These are phyloP conservation scores for Globisporangium canariense DNA, from an alignment of 352 stramenopile species.

Conservation along the genomic window DNA sequence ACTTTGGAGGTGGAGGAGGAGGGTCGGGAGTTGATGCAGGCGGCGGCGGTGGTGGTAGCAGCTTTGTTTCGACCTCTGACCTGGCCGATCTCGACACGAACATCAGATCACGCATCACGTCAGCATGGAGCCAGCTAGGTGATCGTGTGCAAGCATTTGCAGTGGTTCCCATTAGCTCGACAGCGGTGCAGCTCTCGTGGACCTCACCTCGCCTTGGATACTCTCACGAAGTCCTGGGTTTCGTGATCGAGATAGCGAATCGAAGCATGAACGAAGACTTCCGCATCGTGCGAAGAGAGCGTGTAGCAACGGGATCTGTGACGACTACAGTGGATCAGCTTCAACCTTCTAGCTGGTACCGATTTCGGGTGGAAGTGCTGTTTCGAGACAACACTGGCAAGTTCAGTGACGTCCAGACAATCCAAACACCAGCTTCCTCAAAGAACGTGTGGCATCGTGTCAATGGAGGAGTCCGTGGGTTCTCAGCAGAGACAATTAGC, in stretches of 20 bases:
- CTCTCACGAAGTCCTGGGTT: constrained; percentile 36
- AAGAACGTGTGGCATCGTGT: constrained; percentile 42
- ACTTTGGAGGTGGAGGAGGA: constrained; percentile 70
- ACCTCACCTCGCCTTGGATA: constrained; percentile 34
- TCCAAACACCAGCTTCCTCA: constrained; percentile 33
- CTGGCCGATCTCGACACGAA: constrained; percentile 19
- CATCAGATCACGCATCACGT: constrained; percentile 17
- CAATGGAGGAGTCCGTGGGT: constrained; percentile 19
- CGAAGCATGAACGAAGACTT: constrained; percentile 58
- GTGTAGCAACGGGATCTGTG: constrained; percentile 14
- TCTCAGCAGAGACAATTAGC: constrained; percentile 31
- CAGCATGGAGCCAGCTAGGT: constrained; percentile 10
- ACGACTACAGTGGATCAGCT: constrained; percentile 26
- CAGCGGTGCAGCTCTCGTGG: constrained; percentile 39
- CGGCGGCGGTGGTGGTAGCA: constrained; percentile 62
- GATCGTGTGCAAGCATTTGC: constrained; percentile 28
- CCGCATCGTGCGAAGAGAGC: constrained; percentile 32
- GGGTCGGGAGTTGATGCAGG: constrained; percentile 55
- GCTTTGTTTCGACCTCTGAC: constrained; percentile 33
- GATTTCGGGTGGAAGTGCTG: constrained; percentile 51
- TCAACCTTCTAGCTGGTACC: constrained; percentile 32
- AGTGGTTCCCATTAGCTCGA: constrained; percentile 27
- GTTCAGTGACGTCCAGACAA: constrained; percentile 30
- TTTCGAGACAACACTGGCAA: constrained; percentile 33
- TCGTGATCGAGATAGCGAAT: constrained; percentile 62